A percentile compares a stretch with the other conserved stretches of the same genome.
Evolutionary conservation across 805 yeast species (phyloP).

Genomic region (Yarrowia sp.): DNA sequence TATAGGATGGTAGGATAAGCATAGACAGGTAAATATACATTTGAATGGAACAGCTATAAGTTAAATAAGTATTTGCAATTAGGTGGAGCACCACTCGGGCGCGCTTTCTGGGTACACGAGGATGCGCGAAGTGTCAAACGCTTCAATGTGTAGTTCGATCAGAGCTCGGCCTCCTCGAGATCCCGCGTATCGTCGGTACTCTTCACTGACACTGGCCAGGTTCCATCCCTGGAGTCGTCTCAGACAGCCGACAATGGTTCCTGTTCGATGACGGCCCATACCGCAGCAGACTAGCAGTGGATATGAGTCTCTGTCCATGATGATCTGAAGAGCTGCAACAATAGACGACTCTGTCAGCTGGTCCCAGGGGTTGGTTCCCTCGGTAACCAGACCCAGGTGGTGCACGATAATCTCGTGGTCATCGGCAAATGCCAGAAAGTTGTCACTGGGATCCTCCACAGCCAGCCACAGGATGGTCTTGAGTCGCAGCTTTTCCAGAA

Average conservation of each 20-base stretch:
- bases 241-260: slow-evolving; percentile 92
- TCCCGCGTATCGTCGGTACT: slow-evolving; percentile 90
- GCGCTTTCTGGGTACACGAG: slow-evolving; percentile 45
- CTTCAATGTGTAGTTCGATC: slow-evolving; percentile 86
- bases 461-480: slow-evolving; percentile 91
- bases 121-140: slow-evolving; percentile 51
- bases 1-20: not conserved
- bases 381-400: slow-evolving; percentile 79
- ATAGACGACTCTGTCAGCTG: slow-evolving; percentile 82
- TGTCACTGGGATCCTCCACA: slow-evolving; percentile 91
- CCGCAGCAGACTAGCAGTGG: slow-evolving; percentile 94
- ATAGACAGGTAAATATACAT: not conserved
- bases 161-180: slow-evolving; percentile 87
- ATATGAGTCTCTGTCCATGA: slow-evolving; percentile 67
- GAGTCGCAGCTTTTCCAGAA: slow-evolving; percentile 67
- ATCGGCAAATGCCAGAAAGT: slow-evolving; percentile 76
- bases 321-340: slow-evolving; percentile 70
- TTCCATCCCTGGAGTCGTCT: slow-evolving; percentile 97
- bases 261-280: slow-evolving; percentile 97
- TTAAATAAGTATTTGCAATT: not conserved
- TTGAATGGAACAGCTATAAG: not conserved
- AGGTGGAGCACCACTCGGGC: slow-evolving; percentile 46
- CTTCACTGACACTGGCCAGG: slow-evolving; percentile 89
- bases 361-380: slow-evolving; percentile 94
- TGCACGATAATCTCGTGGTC: slow-evolving; percentile 69